Conservation (phyloP, 140 eudicot species). For the Bidens hawaiensis region DNA sequence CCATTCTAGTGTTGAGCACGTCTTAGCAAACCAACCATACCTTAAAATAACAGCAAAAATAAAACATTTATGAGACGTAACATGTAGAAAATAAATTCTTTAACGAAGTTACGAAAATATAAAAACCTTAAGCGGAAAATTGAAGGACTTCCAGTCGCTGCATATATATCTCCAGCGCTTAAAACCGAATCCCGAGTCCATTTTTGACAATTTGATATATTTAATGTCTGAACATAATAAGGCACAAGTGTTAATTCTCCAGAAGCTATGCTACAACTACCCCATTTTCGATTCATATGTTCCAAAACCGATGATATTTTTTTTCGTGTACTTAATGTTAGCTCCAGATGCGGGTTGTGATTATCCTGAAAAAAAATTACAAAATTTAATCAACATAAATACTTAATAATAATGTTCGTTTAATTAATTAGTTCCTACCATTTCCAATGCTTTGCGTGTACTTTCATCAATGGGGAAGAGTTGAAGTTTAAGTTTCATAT, state of each 20-base stretch:
- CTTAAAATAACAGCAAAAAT: constrained; percentile 20
- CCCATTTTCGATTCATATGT: constrained; percentile 92
- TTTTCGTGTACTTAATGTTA: constrained; percentile 76
- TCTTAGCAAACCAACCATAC: constrained; percentile 65
- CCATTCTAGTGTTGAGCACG: constrained; percentile 67
- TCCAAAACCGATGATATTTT: constrained; percentile 86
- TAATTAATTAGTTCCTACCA: constrained; percentile 29
- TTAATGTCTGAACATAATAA: constrained; percentile 44
- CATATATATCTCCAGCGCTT: constrained; percentile 81
- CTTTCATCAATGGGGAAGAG: constrained; percentile 73
- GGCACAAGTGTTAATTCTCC: constrained; percentile 76
- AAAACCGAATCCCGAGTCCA: constrained; percentile 74
- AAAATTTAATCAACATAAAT: neutral
- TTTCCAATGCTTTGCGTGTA: constrained; percentile 73
- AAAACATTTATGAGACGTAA: neutral
- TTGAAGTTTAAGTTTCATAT: constrained; percentile 72
- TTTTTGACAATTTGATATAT: constrained; percentile 47
- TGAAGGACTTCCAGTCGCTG: constrained; percentile 64
- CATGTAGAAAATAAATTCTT: neutral
- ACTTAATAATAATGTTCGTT: neutral
- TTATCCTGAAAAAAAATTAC: constrained; percentile 47
- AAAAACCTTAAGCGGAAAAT: constrained; percentile 74
- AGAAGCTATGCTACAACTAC: constrained; percentile 56
- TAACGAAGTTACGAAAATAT: neutral
- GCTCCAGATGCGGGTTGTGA: constrained; percentile 91